Evolutionary conservation across 2,329 filamentous ascomycete genomes (phyloP), one percentile per base, ranked within the genome.

Genomic region (Calonectria naviculata): DNA sequence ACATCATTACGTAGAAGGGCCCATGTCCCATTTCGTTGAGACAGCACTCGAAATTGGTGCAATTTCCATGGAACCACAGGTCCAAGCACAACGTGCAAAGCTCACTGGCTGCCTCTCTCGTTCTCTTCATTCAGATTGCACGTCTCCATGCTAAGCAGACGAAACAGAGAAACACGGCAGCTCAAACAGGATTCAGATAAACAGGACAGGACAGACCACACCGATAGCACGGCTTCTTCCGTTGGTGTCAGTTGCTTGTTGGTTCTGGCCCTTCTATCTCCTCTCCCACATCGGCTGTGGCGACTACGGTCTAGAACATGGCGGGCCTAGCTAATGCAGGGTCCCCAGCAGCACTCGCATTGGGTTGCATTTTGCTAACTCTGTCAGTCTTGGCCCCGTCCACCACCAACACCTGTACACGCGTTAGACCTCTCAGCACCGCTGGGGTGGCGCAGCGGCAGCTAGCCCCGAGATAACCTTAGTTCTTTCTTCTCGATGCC

Each of bases 241-340:
- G 52, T 26, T 26, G 42, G 12, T 41, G 41, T 29, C 29, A 19
- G 19, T 19, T 34, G 6, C 34, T 28, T 42, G 28, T 5, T 47
- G 42, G 46, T 54, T 54, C 34, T 24, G 21, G 31, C 46, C 31
- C 19, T 21, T 54, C 5, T 3, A 21, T 49, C 38, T 8, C 65
- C 31, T 36, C 49, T 17, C 31, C 52, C 52, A 58, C 24, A 60
- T 29, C 34, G 19, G 24, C 26, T 28, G 24, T 28, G 44, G 28
- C 21, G 44, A 61, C 31, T 8, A 17, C 28, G 63, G 63, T 67
- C 68, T 66, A 67, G 68, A 70, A 47, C 68, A 17, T n/a, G 36
- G 56, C 36, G 56, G 63, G 36, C 63, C 47, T 66, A 54, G 42
- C 68, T 70, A 70, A 70, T 70, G 68, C 68, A 70, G 60, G 68